Evolutionary conservation across 306 rosid genomes (phyloP).

Genomic region (Nissolia schottii): DNA sequence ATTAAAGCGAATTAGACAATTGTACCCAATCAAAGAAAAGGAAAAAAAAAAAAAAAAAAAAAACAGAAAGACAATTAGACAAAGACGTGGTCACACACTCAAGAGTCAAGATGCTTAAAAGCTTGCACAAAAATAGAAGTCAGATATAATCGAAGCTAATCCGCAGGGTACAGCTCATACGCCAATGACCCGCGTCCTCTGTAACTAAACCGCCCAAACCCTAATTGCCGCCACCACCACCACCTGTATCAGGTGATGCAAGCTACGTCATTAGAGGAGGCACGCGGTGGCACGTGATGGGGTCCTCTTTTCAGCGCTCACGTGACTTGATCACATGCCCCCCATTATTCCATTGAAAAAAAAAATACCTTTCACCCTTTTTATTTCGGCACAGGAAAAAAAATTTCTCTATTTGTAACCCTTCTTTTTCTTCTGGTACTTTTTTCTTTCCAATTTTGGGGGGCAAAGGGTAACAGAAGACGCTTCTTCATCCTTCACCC

Average conservation of each 20-base stretch:
- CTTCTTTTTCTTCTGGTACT: too few species aligned
- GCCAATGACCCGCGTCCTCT: background rate
- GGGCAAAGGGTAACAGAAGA: too few species aligned
- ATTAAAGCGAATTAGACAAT: background rate
- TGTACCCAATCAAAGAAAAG: background rate
- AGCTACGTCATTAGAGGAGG: constrained; percentile 6
- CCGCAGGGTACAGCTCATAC: background rate
- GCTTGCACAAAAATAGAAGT: background rate
- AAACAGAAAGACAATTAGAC: background rate
- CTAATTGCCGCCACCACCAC: background rate
- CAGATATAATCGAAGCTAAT: background rate
- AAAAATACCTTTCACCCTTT: background rate
- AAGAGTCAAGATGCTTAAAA: background rate
- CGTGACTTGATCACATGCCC: constrained; percentile 42
- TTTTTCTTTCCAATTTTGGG: background rate
- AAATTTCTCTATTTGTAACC: too few species aligned
- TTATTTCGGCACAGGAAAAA: background rate
- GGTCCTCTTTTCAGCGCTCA: constrained; percentile 15
- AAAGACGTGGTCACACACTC: background rate
- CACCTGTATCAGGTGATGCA: background rate
- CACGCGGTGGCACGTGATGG: constrained; percentile 30
- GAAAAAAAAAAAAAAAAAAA: too few species aligned
- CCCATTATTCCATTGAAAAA: background rate
- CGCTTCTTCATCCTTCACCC: background rate
- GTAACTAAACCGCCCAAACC: background rate